Base-by-base conservation (phyloP, 257 asterid species). In the Solanum bukasovii region DNA sequence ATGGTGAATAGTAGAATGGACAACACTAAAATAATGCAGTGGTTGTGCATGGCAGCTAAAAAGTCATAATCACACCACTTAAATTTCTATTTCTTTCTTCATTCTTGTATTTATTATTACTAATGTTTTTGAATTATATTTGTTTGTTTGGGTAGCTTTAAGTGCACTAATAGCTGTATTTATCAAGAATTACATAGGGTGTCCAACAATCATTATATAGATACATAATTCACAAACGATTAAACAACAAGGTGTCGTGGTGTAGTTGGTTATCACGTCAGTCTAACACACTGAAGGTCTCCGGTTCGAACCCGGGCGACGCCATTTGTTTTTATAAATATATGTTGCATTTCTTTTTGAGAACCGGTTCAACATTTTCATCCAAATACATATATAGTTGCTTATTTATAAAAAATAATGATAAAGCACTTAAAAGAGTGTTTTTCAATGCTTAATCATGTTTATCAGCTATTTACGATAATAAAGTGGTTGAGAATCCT, bases 241-340 rank as follows among this genome's bases (percentile, higher is more conserved):
- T 31, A 31, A 1, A 0, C 61, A 52, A 52, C 1, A 2, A 2
- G 94, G 95, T 93, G 73, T 94, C 94, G 95, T 93, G 96, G 96
- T 94, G 96, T 94, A 94, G 96, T 93, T 94, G 96, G 98, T 94
- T 94, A 94, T 93, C 95, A 93, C 94, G 95, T 94, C 98, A 93
- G 95, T 94, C 95, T 93, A 94, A 94, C 96, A 93, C 96, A 93
- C 96, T 91, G 96, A 94, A 94, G 96, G 98, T 94, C 98, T 93
- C 96, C 96, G 95, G 94, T 93, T 92, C 95, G 93, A 93, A 72
- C 38, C 95, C 95, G 94, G 94, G 95, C 95, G 94, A 94, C 84
- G 96, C 95, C 98, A 14, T 6, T 40, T 40, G 33, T 31, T 31
- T 31, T 31, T 31, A 31, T 31, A 31, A 31, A 31, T 31, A 49